These are phyloP conservation scores for Botrytis elliptica DNA, from an alignment of 2,329 filamentous ascomycete species.

Conservation along the genomic window DNA sequence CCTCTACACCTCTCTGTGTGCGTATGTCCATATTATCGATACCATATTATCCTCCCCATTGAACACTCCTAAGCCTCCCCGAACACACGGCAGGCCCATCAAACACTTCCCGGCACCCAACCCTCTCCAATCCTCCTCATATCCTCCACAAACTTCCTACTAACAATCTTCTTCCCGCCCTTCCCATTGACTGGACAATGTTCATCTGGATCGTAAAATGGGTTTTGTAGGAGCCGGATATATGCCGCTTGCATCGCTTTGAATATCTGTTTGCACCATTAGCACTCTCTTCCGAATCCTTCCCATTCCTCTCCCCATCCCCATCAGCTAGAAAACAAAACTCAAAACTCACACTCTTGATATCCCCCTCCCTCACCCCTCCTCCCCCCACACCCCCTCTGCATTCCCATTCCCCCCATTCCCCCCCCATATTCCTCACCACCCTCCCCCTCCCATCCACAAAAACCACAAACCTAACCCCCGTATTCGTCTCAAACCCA, in stretches of 20 bases:
- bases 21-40: background rate
- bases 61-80: background rate
- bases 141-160: slow-evolving; percentile 75
- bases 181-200: slow-evolving; percentile 59
- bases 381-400: slow-evolving; percentile 48
- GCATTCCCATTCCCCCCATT: slow-evolving; percentile 65
- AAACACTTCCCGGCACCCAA: slow-evolving; percentile 72
- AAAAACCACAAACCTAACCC: slow-evolving; percentile 83
- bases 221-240: slow-evolving; percentile 83
- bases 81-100: background rate
- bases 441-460: slow-evolving; percentile 81
- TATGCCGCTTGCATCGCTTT: slow-evolving; percentile 91
- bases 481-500: slow-evolving; percentile 95
- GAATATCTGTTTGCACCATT: slow-evolving; percentile 61
- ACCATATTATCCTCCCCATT: background rate
- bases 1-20: background rate
- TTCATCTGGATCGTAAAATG: slow-evolving; percentile 90
- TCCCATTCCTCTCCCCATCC: background rate
- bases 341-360: slow-evolving; percentile 36
- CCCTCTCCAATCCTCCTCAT: slow-evolving; percentile 80
- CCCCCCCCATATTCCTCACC: slow-evolving; percentile 31
- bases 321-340: background rate
- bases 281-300: background rate
- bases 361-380: slow-evolving; percentile 73
- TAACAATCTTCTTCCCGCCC: slow-evolving; percentile 71